phyloP scores from a whole-genome alignment of 1,284 basidiomycete species.

The Waitea zeae region DNA sequence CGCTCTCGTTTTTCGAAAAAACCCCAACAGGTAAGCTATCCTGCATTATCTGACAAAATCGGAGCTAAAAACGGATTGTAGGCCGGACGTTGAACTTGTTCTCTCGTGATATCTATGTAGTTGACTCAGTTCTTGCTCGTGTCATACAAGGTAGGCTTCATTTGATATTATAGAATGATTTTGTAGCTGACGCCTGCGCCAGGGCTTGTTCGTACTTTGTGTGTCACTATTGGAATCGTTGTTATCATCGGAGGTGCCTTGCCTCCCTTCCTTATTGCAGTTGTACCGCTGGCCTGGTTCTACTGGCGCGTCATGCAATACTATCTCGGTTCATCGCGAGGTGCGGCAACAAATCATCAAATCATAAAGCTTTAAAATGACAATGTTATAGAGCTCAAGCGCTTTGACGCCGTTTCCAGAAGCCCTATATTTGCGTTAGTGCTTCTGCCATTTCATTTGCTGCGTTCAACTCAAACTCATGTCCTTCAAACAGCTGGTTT shows the following conservation, averaged over 20 bases:
- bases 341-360: no score
- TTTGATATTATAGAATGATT: neutral
- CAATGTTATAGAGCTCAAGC: constrained; percentile 69
- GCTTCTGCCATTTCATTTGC: neutral
- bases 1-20: constrained; percentile 76
- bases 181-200: neutral
- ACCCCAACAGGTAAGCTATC: no score
- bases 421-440: constrained; percentile 75
- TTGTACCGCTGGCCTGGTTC: constrained; percentile 61
- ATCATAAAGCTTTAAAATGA: no score
- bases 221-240: constrained; percentile 54
- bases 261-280: constrained; percentile 65
- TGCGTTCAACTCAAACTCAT: neutral
- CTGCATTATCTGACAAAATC: no score
- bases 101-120: constrained; percentile 83
- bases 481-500: constrained; percentile 32
- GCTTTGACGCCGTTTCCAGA: constrained; percentile 78
- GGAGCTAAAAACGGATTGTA: no score
- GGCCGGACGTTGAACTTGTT: constrained; percentile 85
- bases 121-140: constrained; percentile 69
- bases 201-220: constrained; percentile 38
- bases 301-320: constrained; percentile 67
- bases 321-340: constrained; percentile 10
- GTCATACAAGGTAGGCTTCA: constrained; percentile 14
- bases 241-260: constrained; percentile 68